phyloP scores from a whole-genome alignment of 2,329 filamentous ascomycete genomes.

The Ceratocystiopsis minuta region DNA sequence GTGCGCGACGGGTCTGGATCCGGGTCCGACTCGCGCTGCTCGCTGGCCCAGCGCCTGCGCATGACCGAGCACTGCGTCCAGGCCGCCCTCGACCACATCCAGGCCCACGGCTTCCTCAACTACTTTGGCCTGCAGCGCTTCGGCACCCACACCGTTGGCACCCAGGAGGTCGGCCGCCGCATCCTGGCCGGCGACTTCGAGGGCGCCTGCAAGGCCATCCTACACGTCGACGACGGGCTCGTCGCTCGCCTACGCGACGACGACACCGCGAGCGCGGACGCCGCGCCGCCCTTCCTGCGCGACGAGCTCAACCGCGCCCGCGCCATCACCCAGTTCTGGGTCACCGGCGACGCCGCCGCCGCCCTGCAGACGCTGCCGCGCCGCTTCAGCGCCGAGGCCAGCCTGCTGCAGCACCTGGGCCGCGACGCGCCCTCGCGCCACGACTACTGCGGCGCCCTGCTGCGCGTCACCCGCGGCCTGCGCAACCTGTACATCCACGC shows the following conservation, averaged over 20 bases:
- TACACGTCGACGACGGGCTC: slow-evolving; percentile 51
- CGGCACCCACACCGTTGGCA: slow-evolving; percentile 71
- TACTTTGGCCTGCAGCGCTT: slow-evolving; percentile 98
- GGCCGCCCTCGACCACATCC: slow-evolving; percentile 47
- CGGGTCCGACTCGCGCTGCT: slow-evolving; percentile 17
- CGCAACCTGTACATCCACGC: slow-evolving; percentile 93
- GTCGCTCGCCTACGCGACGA: slow-evolving; percentile 13
- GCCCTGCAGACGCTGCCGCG: slow-evolving; percentile 55
- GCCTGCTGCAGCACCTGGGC: slow-evolving; percentile 61
- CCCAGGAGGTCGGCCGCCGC: slow-evolving; percentile 66
- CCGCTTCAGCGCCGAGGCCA: slow-evolving; percentile 64
- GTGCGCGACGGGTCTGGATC: slow-evolving; percentile 10
- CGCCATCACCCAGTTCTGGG: slow-evolving; percentile 58
- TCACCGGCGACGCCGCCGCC: slow-evolving; percentile 35
- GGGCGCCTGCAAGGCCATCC: slow-evolving; percentile 58
- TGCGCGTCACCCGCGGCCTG: slow-evolving; percentile 62
- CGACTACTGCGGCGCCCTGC: slow-evolving; percentile 69
- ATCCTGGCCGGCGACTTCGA: slow-evolving; percentile 71
- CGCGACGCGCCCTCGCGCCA: slow-evolving; percentile 29
- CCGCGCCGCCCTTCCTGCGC: slow-evolving; percentile 29
- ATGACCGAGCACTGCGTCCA: slow-evolving; percentile 31
- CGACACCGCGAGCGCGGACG: too few relatives aligned
- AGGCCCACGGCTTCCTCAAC: slow-evolving; percentile 73
- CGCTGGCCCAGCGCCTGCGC: slow-evolving; percentile 29
- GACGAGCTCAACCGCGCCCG: slow-evolving; percentile 68